Percentiles rank a stretch among this genome's conserved stretches.
Conservation (phyloP, 2,329 filamentous ascomycete genomes). For the Daldinia eschscholtzii region DNA sequence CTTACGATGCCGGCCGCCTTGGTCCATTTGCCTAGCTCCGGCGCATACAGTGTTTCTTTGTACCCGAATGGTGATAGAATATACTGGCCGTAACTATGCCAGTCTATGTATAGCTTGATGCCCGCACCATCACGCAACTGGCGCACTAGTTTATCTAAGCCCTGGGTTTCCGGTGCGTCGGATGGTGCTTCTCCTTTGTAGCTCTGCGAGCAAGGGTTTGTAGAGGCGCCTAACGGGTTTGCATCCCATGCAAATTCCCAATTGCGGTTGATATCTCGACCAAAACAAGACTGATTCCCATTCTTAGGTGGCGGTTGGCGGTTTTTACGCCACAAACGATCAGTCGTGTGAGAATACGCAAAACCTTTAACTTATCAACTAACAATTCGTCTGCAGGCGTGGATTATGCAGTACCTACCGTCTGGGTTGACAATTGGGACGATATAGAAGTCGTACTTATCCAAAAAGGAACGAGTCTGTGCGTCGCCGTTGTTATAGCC, state of each 20-base stretch:
- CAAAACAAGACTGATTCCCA: conserved; percentile 57
- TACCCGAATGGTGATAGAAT: conserved; percentile 69
- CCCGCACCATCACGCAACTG: conserved; percentile 56
- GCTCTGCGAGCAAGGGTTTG: conserved; percentile 62
- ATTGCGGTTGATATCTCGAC: conserved; percentile 68
- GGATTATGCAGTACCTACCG: background rate
- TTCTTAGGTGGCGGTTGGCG: conserved; percentile 55
- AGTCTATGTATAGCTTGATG: conserved; percentile 69
- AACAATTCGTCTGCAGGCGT: background rate
- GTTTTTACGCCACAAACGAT: conserved; percentile 42
- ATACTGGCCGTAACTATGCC: conserved; percentile 69
- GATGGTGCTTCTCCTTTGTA: conserved; percentile 58
- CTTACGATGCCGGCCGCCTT: conserved; percentile 52
- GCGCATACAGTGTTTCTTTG: conserved; percentile 60
- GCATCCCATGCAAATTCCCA: conserved; percentile 65
- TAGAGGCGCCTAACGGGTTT: conserved; percentile 59
- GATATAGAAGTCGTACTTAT: conserved; percentile 5
- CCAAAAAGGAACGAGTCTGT: background rate
- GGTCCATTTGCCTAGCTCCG: conserved; percentile 59
- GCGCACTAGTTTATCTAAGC: conserved; percentile 54
- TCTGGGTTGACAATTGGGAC: conserved; percentile 3
- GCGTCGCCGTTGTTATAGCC: background rate
- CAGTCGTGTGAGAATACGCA: background rate
- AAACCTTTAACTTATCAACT: background rate
- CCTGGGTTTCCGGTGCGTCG: conserved; percentile 62